phyloP scores from a whole-genome alignment of 2,329 filamentous ascomycete genomes.

The Dothistroma septosporum region DNA sequence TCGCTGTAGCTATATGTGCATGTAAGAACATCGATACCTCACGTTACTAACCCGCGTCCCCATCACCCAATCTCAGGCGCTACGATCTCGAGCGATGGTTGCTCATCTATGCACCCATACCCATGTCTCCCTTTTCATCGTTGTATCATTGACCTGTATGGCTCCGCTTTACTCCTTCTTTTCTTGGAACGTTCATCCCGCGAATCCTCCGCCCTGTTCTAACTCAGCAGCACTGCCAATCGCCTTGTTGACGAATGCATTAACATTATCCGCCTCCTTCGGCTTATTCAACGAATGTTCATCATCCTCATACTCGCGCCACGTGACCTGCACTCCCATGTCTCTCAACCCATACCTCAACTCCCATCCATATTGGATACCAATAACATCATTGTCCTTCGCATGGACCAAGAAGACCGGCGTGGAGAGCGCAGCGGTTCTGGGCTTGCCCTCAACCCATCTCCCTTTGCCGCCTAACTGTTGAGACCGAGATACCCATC shows the following conservation, averaged over 20 bases:
- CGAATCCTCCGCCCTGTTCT: neutral
- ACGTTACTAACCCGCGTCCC: too few relatives aligned
- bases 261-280: constrained; percentile 20
- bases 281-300: constrained; percentile 25
- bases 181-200: too few relatives aligned
- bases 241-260: constrained; percentile 11
- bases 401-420: constrained; percentile 21
- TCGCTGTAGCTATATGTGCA: too few relatives aligned
- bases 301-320: constrained; percentile 17
- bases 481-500: constrained; percentile 24
- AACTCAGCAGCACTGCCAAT: neutral
- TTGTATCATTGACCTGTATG: too few relatives aligned
- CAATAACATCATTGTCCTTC: constrained; percentile 19
- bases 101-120: too few relatives aligned
- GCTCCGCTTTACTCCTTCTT: too few relatives aligned
- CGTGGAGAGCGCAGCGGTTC: constrained; percentile 10
- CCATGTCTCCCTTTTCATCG: too few relatives aligned
- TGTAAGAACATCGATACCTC: too few relatives aligned
- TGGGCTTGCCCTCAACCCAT: constrained; percentile 2
- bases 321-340: constrained; percentile 17
- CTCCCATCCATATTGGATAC: constrained; percentile 19
- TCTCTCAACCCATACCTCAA: constrained; percentile 10
- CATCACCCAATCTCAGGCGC: too few relatives aligned
- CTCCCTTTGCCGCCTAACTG: constrained; percentile 19
- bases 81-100: too few relatives aligned